phyloP scores from a whole-genome alignment of 1,284 basidiomycete genomes.

The Lentinula novae-zelandiae region DNA sequence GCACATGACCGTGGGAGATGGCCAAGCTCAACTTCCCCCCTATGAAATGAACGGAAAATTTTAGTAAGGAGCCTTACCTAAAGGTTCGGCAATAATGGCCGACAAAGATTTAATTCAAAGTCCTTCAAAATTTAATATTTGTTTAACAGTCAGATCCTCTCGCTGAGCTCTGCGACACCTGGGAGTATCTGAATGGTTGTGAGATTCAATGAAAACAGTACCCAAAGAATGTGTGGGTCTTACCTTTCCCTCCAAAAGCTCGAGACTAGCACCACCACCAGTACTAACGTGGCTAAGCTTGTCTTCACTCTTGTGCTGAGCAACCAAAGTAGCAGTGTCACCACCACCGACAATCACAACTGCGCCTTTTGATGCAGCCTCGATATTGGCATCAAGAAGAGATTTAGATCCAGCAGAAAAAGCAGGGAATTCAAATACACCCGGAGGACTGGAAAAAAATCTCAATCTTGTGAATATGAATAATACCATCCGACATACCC shows the following conservation, averaged over 20 bases:
- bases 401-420: conserved; percentile 87
- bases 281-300: conserved; percentile 96
- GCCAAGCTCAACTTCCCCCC: too few species aligned
- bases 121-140: not conserved
- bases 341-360: conserved; percentile 95
- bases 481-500: conserved; percentile 47
- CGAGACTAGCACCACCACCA: conserved; percentile 94
- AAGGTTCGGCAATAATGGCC: too few species aligned
- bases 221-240: conserved; percentile 15
- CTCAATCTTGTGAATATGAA: conserved; percentile 5
- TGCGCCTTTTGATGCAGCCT: conserved; percentile 84
- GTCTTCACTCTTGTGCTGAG: conserved; percentile 79
- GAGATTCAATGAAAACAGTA: not conserved
- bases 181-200: conserved; percentile 58
- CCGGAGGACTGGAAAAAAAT: conserved; percentile 65
- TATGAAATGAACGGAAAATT: too few species aligned
- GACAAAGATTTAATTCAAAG: not conserved
- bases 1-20: too few species aligned
- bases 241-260: conserved; percentile 96
- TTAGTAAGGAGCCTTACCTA: too few species aligned
- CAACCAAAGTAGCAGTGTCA: conserved; percentile 90
- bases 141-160: conserved; percentile 25
- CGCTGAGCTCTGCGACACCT: conserved; percentile 81
- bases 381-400: conserved; percentile 84
- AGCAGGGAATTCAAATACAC: conserved; percentile 95